A percentile compares a stretch with the other conserved stretches of the same genome.
These are phyloP conservation scores for Coelastrella sp. DNA, from an alignment of 139 green algal species.

Conservation along the genomic window DNA sequence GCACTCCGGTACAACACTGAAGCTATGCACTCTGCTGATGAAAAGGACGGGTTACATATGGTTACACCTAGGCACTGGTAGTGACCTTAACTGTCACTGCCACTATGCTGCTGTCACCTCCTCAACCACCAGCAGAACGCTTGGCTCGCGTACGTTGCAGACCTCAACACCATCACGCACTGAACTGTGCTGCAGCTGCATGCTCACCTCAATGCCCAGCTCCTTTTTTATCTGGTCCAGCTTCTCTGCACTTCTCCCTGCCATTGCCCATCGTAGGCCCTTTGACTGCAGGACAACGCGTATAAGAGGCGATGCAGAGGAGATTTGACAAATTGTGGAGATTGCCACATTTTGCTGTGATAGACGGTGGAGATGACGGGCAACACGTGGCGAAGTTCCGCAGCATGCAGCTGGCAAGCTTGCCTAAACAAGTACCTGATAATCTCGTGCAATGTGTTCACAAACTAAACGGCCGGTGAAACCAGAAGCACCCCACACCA, in stretches of 20 bases:
- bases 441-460: conserved; percentile 80
- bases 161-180: neutral
- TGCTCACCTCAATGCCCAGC: conserved; percentile 61
- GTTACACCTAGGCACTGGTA: no score
- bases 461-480: conserved; percentile 77
- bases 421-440: conserved; percentile 56
- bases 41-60: no score
- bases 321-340: no score
- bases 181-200: conserved; percentile 41
- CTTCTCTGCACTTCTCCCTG: conserved; percentile 78
- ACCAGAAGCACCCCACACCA: conserved; percentile 83
- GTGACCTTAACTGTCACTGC: no score
- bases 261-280: conserved; percentile 82
- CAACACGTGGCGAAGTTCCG: neutral
- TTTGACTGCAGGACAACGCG: neutral
- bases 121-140: no score
- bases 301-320: neutral
- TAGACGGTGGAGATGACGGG: neutral
- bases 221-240: conserved; percentile 71
- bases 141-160: neutral
- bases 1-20: no score
- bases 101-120: no score
- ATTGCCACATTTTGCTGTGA: neutral
- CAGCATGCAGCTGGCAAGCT: neutral
- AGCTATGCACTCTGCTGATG: no score